phyloP scores from a whole-genome alignment of 75 land plant genomes.

The Pinus taeda region DNA sequence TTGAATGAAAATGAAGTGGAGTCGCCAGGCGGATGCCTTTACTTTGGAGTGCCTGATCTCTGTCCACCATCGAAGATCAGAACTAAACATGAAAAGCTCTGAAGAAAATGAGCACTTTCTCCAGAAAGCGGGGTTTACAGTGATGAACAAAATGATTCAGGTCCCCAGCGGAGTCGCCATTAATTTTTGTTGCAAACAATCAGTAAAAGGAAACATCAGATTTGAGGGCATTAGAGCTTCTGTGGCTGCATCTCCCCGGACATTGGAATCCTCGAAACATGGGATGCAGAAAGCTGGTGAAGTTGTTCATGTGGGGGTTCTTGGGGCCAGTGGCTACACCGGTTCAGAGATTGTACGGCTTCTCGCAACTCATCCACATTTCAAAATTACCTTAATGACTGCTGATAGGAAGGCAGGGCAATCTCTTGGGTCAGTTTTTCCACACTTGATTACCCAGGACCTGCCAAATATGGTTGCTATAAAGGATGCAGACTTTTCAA shows the following conservation, averaged over 20 bases:
- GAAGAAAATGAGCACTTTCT: too few species aligned
- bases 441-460: constrained; percentile 77
- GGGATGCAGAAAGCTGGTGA: constrained; percentile 23
- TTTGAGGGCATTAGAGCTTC: constrained; percentile 18
- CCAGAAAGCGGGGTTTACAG: too few species aligned
- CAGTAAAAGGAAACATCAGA: background rate
- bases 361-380: constrained; percentile 75
- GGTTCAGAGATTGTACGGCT: constrained; percentile 87
- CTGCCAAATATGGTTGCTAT: constrained; percentile 80
- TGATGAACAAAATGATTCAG: too few species aligned
- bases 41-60: too few species aligned
- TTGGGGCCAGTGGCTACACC: constrained; percentile 98
- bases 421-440: constrained; percentile 81
- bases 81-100: too few species aligned
- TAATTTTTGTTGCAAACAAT: too few species aligned
- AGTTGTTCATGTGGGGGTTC: constrained; percentile 65
- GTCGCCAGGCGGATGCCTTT: too few species aligned
- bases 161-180: too few species aligned
- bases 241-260: constrained; percentile 16
- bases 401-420: constrained; percentile 96
- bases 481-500: constrained; percentile 87
- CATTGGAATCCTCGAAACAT: background rate
- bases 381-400: constrained; percentile 73
- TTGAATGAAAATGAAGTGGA: too few species aligned
- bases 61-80: too few species aligned